Evolutionary conservation across 2,329 filamentous ascomycete genomes (phyloP).

Genomic region (Trichoderma asperellum): DNA sequence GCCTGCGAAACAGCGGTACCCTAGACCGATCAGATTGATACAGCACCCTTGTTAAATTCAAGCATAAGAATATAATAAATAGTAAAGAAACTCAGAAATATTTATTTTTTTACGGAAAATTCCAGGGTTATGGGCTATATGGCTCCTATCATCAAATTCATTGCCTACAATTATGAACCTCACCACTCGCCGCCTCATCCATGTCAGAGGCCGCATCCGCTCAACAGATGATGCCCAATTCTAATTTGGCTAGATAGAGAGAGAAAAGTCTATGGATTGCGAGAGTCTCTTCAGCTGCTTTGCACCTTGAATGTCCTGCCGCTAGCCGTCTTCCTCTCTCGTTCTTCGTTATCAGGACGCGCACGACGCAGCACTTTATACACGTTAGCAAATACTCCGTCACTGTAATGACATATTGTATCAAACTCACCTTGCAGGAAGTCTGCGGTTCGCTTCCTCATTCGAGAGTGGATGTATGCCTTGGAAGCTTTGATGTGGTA

Average conservation of each 20-base stretch:
- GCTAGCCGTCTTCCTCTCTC: slow-evolving; percentile 97
- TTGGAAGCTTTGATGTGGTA: slow-evolving; percentile 99
- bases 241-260: slow-evolving; percentile 10
- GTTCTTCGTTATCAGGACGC: slow-evolving; percentile 92
- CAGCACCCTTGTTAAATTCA: neutral
- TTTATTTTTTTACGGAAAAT: neutral
- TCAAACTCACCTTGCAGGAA: slow-evolving; percentile 85
- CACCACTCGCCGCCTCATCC: neutral
- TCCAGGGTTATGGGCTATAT: slow-evolving; percentile 10
- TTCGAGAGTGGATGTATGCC: slow-evolving; percentile 97
- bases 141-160: slow-evolving; percentile 22
- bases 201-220: slow-evolving; percentile 2
- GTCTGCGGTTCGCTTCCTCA: slow-evolving; percentile 96
- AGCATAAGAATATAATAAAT: neutral
- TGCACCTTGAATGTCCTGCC: slow-evolving; percentile 82
- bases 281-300: slow-evolving; percentile 38
- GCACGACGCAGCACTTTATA: slow-evolving; percentile 86
- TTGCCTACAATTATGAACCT: slow-evolving; percentile 7
- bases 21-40: neutral
- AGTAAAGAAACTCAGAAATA: neutral
- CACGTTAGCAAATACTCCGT: slow-evolving; percentile 36
- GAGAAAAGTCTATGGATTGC: slow-evolving; percentile 25
- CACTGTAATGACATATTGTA: neutral
- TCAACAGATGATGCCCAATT: slow-evolving; percentile 18
- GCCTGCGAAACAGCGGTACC: neutral